Evolutionary conservation across 768 basidiomycete species (phyloP), one percentile per base, ranked within the genome.

Genomic region (Albatrellus ellisii): DNA sequence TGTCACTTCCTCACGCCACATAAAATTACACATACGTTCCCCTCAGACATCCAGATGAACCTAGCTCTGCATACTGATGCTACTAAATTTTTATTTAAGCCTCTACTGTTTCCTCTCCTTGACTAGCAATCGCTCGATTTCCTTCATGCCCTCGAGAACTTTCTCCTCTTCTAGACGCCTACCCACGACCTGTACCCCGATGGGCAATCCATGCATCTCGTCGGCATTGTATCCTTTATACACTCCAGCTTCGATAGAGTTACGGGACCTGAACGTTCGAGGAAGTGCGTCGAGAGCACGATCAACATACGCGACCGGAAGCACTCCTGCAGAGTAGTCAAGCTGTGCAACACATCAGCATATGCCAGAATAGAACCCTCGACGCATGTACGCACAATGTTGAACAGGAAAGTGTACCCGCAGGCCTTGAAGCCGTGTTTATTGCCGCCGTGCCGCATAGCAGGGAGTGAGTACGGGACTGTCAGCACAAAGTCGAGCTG

Each of bases 81-180:
- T n/a, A n/a, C n/a, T n/a, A n/a, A n/a, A 36, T 21, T 36, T 36
- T 22, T 32, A 14, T 21, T 26, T 28, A 15, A 44, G 41, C 7
- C 26, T 7, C 15, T 49, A 46, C 6, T 36, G 39, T 10, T 22
- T 34, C 14, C 41, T 41, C 3, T 34, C 22, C 25, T 25, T 20
- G 28, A 27, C 41, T 36, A 48, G 37, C 18, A 50, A 38, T 11
- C 50, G 26, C 41, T 74, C 62, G 36, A 80, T 61, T 5, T 82
- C 64, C 50, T 72, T 71, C 74, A 82, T 81, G 2, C 73, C 78
- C 51, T 75, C 72, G 6, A 84, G 47, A 2, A 80, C 79, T 52
- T 76, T 76, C 58, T 86, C 83, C 57, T 85, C 83, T 54, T 81
- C 75, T 29, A 80, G 64, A 31, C 74, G 61, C 34, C 68, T 60